These are phyloP conservation scores for Alternaria solani DNA, from an alignment of 2,329 filamentous ascomycete species.

Conservation along the genomic window DNA sequence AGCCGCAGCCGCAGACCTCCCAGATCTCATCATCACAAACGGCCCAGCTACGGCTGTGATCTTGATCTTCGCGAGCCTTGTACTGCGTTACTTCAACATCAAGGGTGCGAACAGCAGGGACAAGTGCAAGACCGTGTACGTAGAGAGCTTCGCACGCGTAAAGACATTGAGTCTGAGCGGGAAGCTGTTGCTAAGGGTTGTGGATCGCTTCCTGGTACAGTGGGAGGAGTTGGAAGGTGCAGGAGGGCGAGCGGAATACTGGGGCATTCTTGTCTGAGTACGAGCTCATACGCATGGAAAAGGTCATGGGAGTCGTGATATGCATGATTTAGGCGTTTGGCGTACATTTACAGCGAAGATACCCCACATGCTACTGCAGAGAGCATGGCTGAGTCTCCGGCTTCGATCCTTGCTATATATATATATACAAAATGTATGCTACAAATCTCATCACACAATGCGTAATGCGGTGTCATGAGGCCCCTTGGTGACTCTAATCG, in stretches of 20 bases:
- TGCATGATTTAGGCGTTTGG: slow-evolving; percentile 15
- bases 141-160: slow-evolving; percentile 93
- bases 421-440: slow-evolving; percentile 37
- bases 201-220: slow-evolving; percentile 84
- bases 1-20: slow-evolving; percentile 57
- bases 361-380: slow-evolving; percentile 6
- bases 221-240: slow-evolving; percentile 69
- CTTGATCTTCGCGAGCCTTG: slow-evolving; percentile 65
- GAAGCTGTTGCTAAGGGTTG: slow-evolving; percentile 73
- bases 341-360: slow-evolving; percentile 20
- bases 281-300: neutral
- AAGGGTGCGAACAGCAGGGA: slow-evolving; percentile 51
- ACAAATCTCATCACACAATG: slow-evolving; percentile 14
- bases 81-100: slow-evolving; percentile 63
- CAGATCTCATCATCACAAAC: slow-evolving; percentile 83
- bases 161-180: slow-evolving; percentile 85
- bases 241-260: slow-evolving; percentile 53
- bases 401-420: slow-evolving; percentile 24
- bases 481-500: slow-evolving; percentile 14
- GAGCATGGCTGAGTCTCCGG: slow-evolving; percentile 4
- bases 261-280: slow-evolving; percentile 51
- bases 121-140: slow-evolving; percentile 78
- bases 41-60: slow-evolving; percentile 89
- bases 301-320: neutral
- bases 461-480: neutral